Conservation (phyloP, 2,329 filamentous ascomycete genomes). For the Colletotrichum limetticola region DNA sequence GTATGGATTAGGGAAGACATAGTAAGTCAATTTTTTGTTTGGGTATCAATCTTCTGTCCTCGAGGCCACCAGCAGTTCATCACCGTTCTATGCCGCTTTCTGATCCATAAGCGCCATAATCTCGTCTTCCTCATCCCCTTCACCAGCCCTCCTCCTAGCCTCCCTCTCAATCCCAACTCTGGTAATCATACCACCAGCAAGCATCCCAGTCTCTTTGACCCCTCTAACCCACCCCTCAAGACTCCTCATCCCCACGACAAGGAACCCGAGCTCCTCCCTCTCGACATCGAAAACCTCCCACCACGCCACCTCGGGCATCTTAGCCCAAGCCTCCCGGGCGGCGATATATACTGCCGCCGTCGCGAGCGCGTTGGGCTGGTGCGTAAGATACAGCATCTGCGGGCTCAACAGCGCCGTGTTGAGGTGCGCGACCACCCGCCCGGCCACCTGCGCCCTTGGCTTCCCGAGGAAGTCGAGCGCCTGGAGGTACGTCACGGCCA, state of each 20-base stretch:
- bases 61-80: background rate
- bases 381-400: conserved; percentile 89
- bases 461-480: conserved; percentile 76
- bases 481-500: conserved; percentile 93
- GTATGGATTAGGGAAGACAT: background rate
- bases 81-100: conserved; percentile 6
- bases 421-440: conserved; percentile 78
- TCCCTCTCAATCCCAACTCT: conserved; percentile 68
- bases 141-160: conserved; percentile 63
- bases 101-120: conserved; percentile 50
- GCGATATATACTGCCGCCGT: conserved; percentile 93
- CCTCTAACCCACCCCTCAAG: conserved; percentile 75
- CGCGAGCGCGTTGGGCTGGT: conserved; percentile 87
- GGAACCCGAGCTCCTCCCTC: conserved; percentile 90
- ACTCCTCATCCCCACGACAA: conserved; percentile 87
- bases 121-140: conserved; percentile 53
- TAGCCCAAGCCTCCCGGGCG: conserved; percentile 78
- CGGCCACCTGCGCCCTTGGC: conserved; percentile 64
- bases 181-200: conserved; percentile 63
- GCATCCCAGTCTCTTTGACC: conserved; percentile 65
- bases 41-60: conserved; percentile 10
- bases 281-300: conserved; percentile 99
- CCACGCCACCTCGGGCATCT: conserved; percentile 87
- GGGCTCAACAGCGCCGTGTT: conserved; percentile 88
- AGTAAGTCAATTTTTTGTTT: background rate